Conservation (phyloP, 257 asterid genomes). For the Voacanga thouarsii region DNA sequence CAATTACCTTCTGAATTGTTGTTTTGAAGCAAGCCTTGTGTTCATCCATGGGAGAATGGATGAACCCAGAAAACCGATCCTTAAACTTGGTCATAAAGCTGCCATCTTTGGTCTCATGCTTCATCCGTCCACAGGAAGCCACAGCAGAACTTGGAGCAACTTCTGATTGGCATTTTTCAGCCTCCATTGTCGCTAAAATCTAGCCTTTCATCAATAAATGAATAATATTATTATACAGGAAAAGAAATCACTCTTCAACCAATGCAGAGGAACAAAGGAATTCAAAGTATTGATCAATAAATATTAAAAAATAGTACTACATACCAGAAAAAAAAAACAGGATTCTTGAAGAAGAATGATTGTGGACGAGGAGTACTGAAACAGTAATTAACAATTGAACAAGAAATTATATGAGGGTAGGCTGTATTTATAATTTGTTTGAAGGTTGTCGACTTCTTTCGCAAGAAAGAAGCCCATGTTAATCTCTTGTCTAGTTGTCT, state of each 20-base stretch:
- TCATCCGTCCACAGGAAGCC: constrained; percentile 24
- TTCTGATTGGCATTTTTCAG: background rate
- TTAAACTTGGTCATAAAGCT: constrained; percentile 26
- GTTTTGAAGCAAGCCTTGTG: constrained; percentile 36
- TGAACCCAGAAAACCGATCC: constrained; percentile 18
- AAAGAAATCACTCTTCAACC: background rate
- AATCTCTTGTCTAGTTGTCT: background rate
- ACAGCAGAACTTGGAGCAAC: background rate
- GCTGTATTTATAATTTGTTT: background rate
- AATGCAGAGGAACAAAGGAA: background rate
- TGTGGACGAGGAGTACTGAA: background rate
- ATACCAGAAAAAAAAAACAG: background rate
- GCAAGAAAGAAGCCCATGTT: background rate
- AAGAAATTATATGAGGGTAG: background rate
- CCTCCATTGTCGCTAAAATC: background rate
- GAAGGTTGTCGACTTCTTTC: background rate
- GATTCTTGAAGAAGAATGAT: background rate
- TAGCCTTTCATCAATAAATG: background rate
- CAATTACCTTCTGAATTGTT: constrained; percentile 17
- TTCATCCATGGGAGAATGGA: constrained; percentile 21
- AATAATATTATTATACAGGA: background rate
- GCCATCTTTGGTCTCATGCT: constrained; percentile 7
- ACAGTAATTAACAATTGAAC: background rate
- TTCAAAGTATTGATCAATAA: background rate
- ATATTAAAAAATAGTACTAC: background rate